Evolutionary conservation across 2,329 filamentous ascomycete genomes (phyloP).

Genomic region (Fusarium nelsonii): DNA sequence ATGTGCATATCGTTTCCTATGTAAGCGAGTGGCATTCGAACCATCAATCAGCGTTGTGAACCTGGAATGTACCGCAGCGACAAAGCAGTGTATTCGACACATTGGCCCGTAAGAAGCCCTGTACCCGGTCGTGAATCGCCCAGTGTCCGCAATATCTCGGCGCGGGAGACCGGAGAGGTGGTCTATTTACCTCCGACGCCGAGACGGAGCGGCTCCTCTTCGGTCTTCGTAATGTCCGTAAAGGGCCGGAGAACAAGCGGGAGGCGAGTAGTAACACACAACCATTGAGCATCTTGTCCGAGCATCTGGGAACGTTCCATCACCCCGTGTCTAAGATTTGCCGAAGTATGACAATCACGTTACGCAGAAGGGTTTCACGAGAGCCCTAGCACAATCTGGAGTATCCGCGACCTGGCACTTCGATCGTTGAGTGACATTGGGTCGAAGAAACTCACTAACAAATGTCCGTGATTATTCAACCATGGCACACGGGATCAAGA

Average conservation of each 20-base stretch:
- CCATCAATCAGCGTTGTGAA: neutral
- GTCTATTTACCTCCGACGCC: conserved; percentile 23
- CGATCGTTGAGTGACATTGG: conserved; percentile 18
- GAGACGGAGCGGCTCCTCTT: conserved; percentile 40
- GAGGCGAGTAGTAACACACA: conserved; percentile 33
- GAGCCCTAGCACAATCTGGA: conserved; percentile 21
- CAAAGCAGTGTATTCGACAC: conserved; percentile 9
- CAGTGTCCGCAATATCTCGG: conserved; percentile 36
- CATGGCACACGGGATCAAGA: conserved; percentile 23
- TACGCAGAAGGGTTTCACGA: conserved; percentile 21
- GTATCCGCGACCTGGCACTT: conserved; percentile 6
- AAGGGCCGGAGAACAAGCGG: conserved; percentile 28
- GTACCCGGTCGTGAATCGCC: conserved; percentile 21
- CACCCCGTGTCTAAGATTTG: conserved; percentile 31
- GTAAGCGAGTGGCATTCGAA: conserved; percentile 8
- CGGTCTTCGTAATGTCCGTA: conserved; percentile 31
- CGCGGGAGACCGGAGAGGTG: conserved; percentile 29
- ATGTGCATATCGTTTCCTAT: conserved; percentile 6
- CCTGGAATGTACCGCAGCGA: neutral
- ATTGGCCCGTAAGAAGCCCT: conserved; percentile 17
- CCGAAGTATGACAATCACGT: conserved; percentile 30
- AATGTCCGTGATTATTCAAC: conserved; percentile 9
- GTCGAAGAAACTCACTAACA: conserved; percentile 12
- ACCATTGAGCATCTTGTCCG: conserved; percentile 29
- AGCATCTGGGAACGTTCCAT: conserved; percentile 46